A percentile compares a stretch with the other conserved stretches of the same genome.
These are phyloP conservation scores for Globisporangium middletonii DNA, from an alignment of 352 stramenopile genomes.

Conservation along the genomic window DNA sequence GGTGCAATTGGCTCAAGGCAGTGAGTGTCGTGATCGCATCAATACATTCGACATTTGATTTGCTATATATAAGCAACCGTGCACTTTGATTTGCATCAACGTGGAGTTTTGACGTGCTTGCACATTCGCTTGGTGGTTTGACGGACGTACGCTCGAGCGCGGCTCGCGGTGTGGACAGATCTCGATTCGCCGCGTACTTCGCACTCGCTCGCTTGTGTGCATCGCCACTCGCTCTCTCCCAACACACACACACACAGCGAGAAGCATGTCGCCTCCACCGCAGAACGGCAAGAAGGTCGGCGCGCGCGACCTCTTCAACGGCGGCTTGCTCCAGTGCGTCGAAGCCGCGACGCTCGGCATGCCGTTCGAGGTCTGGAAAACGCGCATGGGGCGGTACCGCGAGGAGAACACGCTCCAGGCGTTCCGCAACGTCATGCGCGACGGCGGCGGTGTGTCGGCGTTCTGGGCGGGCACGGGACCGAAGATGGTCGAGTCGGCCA, in stretches of 20 bases:
- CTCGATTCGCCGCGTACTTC: slow-evolving; percentile 8
- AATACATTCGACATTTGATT: too few relatives aligned
- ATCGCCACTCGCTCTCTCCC: neutral
- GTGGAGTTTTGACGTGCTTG: neutral
- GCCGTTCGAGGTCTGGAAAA: slow-evolving; percentile 93
- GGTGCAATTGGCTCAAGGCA: too few relatives aligned
- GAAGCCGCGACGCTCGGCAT: slow-evolving; percentile 88
- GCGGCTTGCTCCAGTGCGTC: slow-evolving; percentile 81
- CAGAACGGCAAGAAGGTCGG: slow-evolving; percentile 78
- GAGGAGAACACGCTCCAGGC: slow-evolving; percentile 72
- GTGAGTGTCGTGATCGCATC: too few relatives aligned
- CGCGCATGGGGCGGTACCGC: slow-evolving; percentile 88
- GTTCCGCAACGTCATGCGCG: slow-evolving; percentile 86
- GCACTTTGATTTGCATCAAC: too few relatives aligned
- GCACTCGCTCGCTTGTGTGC: neutral
- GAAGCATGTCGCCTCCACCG: slow-evolving; percentile 45
- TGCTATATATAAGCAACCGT: too few relatives aligned
- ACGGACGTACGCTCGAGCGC: neutral
- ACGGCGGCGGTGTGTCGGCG: slow-evolving; percentile 68
- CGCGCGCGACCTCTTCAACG: slow-evolving; percentile 70
- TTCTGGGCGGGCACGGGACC: slow-evolving; percentile 87
- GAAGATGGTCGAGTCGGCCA: slow-evolving; percentile 90
- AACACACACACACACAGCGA: slow-evolving; percentile 6
- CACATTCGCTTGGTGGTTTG: neutral
- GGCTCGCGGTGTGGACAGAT: slow-evolving; percentile 1